Conservation (phyloP, 345 rosid genomes). For the Firmiana major region DNA sequence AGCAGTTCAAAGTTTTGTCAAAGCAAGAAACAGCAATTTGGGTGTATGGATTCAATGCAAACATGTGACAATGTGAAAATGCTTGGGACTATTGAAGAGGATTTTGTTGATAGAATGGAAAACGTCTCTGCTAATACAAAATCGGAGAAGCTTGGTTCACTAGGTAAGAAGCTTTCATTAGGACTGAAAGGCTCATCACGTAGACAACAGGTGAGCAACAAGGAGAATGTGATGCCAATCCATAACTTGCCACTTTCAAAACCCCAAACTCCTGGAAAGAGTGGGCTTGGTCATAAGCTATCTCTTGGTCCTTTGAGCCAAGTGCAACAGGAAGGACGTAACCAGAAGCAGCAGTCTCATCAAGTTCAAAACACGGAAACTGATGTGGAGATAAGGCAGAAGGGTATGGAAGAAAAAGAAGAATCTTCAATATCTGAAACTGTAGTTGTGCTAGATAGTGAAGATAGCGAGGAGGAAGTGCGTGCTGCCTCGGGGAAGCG, state of each 20-base stretch:
- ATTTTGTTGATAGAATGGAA: background rate
- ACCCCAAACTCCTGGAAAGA: constrained; percentile 21
- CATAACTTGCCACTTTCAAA: constrained; percentile 15
- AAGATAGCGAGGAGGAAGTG: constrained; percentile 67
- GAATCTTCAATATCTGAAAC: constrained; percentile 38
- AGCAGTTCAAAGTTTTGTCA: constrained; percentile 1
- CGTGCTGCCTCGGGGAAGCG: constrained; percentile 28
- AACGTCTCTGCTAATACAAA: background rate
- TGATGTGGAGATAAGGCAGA: constrained; percentile 17
- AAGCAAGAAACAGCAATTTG: constrained; percentile 1
- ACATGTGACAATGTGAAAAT: background rate
- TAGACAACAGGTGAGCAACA: constrained; percentile 21
- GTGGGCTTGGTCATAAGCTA: constrained; percentile 21
- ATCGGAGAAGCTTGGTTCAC: background rate
- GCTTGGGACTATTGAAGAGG: background rate
- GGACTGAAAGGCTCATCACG: constrained; percentile 8
- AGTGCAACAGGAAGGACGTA: constrained; percentile 9
- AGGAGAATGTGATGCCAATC: constrained; percentile 28
- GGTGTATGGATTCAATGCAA: constrained; percentile 11
- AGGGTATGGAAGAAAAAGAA: constrained; percentile 28
- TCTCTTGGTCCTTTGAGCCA: constrained; percentile 29
- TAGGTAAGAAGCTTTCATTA: constrained; percentile 1
- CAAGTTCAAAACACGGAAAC: constrained; percentile 13
- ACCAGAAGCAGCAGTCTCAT: constrained; percentile 12
- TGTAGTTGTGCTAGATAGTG: constrained; percentile 66